phyloP scores from a whole-genome alignment of 306 rosid species.

The Malus asiatica region DNA sequence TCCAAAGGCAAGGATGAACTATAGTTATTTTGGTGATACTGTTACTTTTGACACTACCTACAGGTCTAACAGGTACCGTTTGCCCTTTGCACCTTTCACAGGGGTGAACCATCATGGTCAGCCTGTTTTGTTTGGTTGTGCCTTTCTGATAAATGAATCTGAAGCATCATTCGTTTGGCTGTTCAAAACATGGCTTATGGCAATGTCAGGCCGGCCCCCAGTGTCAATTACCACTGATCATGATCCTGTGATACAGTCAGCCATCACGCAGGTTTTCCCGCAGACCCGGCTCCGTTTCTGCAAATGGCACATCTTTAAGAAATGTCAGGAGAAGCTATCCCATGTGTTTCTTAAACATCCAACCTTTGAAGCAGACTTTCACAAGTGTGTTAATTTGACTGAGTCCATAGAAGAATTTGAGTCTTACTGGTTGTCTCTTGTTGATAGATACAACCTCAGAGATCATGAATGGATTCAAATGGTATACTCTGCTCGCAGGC shows the following conservation, averaged over 20 bases:
- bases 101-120: conserved; percentile 97
- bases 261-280: conserved; percentile 75
- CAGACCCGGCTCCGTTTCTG: conserved; percentile 91
- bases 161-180: conserved; percentile 89
- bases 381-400: conserved; percentile 87
- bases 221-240: conserved; percentile 87
- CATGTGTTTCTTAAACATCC: conserved; percentile 86
- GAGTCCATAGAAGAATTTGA: conserved; percentile 94
- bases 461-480: conserved; percentile 95
- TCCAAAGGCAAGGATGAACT: conserved; percentile 80
- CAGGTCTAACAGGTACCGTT: conserved; percentile 89
- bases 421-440: conserved; percentile 80
- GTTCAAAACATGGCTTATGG: conserved; percentile 86
- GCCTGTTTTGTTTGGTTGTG: conserved; percentile 94
- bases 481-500: conserved; percentile 66
- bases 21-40: conserved; percentile 83
- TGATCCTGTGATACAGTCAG: conserved; percentile 73
- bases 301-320: conserved; percentile 97
- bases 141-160: conserved; percentile 84
- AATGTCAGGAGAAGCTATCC: conserved; percentile 91
- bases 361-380: conserved; percentile 89
- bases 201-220: conserved; percentile 89
- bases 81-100: conserved; percentile 96
- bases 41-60: conserved; percentile 97
- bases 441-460: conserved; percentile 76